Evolutionary conservation across 1,284 basidiomycete species (phyloP).

Genomic region (Tetrapyrgos nigripes): DNA sequence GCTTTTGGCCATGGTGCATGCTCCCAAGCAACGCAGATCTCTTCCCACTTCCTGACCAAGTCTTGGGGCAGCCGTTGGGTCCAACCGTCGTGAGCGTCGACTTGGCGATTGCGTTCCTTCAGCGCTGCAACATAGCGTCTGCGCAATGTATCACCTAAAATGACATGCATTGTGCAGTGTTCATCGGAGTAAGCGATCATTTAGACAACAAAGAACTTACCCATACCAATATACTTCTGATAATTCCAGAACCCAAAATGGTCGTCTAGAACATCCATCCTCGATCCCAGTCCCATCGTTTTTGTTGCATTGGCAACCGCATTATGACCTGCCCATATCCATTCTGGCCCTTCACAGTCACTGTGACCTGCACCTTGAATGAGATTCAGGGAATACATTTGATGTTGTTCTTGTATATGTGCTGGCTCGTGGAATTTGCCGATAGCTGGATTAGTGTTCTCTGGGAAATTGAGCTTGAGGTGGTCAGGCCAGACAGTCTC

Average conservation of each 20-base stretch:
- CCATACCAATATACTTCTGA: not conserved
- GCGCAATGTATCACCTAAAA: not conserved
- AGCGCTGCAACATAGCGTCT: not conserved
- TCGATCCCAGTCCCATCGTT: slow-evolving; percentile 25
- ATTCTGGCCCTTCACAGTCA: slow-evolving; percentile 26
- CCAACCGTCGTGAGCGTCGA: not conserved
- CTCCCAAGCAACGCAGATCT: not conserved
- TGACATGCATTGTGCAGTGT: not conserved
- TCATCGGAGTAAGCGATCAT: not conserved
- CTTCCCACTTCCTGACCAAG: not conserved
- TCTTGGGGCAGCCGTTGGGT: not conserved
- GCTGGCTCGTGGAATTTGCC: slow-evolving; percentile 25
- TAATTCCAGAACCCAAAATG: not conserved
- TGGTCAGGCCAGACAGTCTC: not conserved
- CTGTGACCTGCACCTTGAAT: slow-evolving; percentile 18
- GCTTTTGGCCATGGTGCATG: not conserved
- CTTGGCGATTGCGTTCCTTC: not conserved
- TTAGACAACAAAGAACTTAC: not conserved
- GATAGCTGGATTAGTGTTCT: slow-evolving; percentile 8
- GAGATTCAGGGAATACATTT: not conserved
- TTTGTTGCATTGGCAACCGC: slow-evolving; percentile 22
- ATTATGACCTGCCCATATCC: slow-evolving; percentile 29
- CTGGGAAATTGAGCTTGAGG: not conserved
- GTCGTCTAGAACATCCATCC: not conserved
- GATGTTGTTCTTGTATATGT: slow-evolving; percentile 6